Evolutionary conservation across 805 yeast species (phyloP).

Genomic region (Wickerhamiella nectarea): DNA sequence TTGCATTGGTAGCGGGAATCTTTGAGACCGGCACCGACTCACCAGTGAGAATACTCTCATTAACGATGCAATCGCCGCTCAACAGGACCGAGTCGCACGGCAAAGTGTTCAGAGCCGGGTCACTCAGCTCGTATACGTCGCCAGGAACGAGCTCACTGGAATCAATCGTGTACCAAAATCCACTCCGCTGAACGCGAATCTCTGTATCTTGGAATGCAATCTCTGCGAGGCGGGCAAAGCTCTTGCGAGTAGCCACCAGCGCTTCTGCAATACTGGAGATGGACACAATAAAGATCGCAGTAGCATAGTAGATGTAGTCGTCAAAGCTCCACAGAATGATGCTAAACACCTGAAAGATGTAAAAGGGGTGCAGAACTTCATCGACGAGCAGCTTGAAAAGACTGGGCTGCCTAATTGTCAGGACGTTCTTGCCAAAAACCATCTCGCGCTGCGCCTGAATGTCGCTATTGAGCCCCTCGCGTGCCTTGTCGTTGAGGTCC

Average conservation of each 20-base stretch:
- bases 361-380: slow-evolving; percentile 90
- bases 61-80: slow-evolving; percentile 90
- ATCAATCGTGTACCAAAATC: slow-evolving; percentile 73
- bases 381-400: slow-evolving; percentile 53
- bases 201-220: slow-evolving; percentile 66
- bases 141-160: slow-evolving; percentile 87
- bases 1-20: slow-evolving; percentile 46
- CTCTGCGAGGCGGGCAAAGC: slow-evolving; percentile 56
- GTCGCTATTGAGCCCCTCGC: slow-evolving; percentile 57
- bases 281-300: slow-evolving; percentile 81
- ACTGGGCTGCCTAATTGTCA: slow-evolving; percentile 65
- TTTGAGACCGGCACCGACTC: slow-evolving; percentile 96
- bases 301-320: slow-evolving; percentile 84
- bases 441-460: slow-evolving; percentile 50
- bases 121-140: slow-evolving; percentile 83
- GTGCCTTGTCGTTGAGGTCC: slow-evolving; percentile 40
- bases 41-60: slow-evolving; percentile 96
- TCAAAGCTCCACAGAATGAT: slow-evolving; percentile 85
- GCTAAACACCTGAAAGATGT: slow-evolving; percentile 86
- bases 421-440: slow-evolving; percentile 67
- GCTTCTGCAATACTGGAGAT: slow-evolving; percentile 67
- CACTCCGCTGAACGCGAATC: slow-evolving; percentile 82
- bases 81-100: slow-evolving; percentile 86
- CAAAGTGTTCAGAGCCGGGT: slow-evolving; percentile 54
- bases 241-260: slow-evolving; percentile 68